Evolutionary conservation across 163 green algal genomes (phyloP).

Genomic region (Smithsoniella earleae): DNA sequence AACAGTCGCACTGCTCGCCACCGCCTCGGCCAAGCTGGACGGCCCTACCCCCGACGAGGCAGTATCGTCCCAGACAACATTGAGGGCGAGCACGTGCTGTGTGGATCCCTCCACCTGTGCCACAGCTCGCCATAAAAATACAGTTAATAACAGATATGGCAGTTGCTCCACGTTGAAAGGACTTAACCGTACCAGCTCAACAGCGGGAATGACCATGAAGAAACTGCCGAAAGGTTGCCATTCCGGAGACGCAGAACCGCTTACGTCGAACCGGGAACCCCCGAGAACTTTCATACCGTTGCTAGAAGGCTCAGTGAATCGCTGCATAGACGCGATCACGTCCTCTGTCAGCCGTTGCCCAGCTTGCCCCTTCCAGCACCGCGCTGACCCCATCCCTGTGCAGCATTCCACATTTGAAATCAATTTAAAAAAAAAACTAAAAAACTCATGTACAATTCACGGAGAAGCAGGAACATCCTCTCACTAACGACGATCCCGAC

Average conservation of each 20-base stretch:
- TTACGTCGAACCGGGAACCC: slow-evolving; percentile 59
- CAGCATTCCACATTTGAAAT: background rate
- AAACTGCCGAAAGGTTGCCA: background rate
- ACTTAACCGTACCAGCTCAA: background rate
- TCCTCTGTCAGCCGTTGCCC: slow-evolving; percentile 41
- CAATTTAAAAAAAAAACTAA: background rate
- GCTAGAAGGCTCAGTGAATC: slow-evolving; percentile 53
- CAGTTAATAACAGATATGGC: slow-evolving; percentile 14
- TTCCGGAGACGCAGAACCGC: background rate
- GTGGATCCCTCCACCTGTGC: background rate
- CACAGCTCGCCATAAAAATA: too few relatives aligned
- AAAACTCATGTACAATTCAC: background rate
- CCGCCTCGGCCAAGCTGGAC: slow-evolving; percentile 26
- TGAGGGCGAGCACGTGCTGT: background rate
- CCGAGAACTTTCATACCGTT: slow-evolving; percentile 63
- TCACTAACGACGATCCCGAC: background rate
- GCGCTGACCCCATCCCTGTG: slow-evolving; percentile 60
- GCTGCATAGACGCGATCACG: slow-evolving; percentile 49
- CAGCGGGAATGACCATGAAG: background rate
- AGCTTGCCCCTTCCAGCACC: slow-evolving; percentile 59
- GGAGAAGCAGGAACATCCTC: background rate
- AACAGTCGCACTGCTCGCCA: too few relatives aligned
- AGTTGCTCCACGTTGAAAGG: background rate
- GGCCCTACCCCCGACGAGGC: slow-evolving; percentile 30
- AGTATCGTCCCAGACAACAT: background rate